phyloP scores from a whole-genome alignment of 73 alveolate genomes.

The Paramecium caudatum region DNA sequence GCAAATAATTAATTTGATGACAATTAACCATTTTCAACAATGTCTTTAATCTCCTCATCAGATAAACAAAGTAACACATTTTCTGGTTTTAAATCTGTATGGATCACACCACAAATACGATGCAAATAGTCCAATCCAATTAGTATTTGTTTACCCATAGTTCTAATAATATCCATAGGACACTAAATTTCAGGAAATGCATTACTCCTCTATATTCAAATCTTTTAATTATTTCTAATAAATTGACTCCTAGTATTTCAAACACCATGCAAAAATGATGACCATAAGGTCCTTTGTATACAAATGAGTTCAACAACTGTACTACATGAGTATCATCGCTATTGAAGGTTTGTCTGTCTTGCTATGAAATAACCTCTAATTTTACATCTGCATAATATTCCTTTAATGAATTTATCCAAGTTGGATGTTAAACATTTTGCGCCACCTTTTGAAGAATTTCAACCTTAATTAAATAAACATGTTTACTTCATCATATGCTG shows the following conservation, averaged over 20 bases:
- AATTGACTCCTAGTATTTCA: constrained; percentile 99
- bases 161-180: constrained; percentile 81
- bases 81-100: constrained; percentile 98
- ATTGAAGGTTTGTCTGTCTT: constrained; percentile 52
- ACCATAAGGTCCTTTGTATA: constrained; percentile 84
- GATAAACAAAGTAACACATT: constrained; percentile 92
- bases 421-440: constrained; percentile 79
- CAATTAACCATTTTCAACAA: constrained; percentile 78
- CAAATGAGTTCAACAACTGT: constrained; percentile 72
- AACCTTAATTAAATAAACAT: constrained; percentile 68
- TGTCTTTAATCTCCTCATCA: constrained; percentile 85
- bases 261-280: constrained; percentile 95
- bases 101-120: constrained; percentile 96
- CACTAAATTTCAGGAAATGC: neutral
- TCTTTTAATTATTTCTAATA: constrained; percentile 95
- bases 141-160: constrained; percentile 93
- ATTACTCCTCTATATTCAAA: constrained; percentile 84
- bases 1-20: constrained; percentile 69
- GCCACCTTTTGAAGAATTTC: constrained; percentile 92
- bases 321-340: constrained; percentile 79
- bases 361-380: neutral
- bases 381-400: constrained; percentile 72
- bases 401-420: constrained; percentile 67
- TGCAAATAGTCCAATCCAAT: constrained; percentile 98
- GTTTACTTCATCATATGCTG: constrained; percentile 99